phyloP scores from a whole-genome alignment of 768 basidiomycete genomes.

The Pleurotus ostreatus region DNA sequence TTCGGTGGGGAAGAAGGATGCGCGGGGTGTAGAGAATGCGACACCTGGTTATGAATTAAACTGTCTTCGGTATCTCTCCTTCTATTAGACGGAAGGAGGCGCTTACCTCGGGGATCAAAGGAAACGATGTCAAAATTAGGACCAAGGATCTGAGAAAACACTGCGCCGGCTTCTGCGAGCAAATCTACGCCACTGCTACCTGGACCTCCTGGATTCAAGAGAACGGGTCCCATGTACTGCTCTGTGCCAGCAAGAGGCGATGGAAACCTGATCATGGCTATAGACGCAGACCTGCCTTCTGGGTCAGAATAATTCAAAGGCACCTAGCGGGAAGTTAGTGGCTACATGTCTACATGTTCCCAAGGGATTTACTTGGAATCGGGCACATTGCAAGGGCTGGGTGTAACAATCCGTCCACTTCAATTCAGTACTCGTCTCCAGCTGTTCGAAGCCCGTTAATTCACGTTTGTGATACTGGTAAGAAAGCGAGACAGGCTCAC shows the following conservation, averaged over 20 bases:
- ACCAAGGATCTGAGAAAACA: conserved; percentile 30
- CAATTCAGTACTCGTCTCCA: no score
- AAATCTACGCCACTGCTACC: conserved; percentile 38
- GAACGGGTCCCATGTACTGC: conserved; percentile 38
- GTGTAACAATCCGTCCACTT: no score
- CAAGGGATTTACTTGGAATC: no score
- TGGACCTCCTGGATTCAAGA: conserved; percentile 45
- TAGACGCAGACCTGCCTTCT: conserved; percentile 28
- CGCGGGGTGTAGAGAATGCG: conserved; percentile 26
- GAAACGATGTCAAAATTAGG: conserved; percentile 40
- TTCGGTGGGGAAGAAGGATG: conserved; percentile 29
- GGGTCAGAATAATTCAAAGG: conserved; percentile 43
- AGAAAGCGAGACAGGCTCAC: no score
- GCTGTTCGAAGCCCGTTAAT: no score
- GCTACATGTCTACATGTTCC: no score
- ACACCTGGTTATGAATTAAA: conserved; percentile 22
- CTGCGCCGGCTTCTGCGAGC: conserved; percentile 17
- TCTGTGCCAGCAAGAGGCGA: conserved; percentile 21
- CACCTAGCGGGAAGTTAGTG: conserved; percentile 24
- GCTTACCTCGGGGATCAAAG: conserved; percentile 43
- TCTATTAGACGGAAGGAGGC: background rate
- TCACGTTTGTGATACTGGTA: background rate
- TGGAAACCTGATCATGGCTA: conserved; percentile 38
- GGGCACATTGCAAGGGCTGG: no score
- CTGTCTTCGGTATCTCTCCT: background rate